phyloP scores from a whole-genome alignment of 345 rosid species.

The Hibiscus tridactylites region DNA sequence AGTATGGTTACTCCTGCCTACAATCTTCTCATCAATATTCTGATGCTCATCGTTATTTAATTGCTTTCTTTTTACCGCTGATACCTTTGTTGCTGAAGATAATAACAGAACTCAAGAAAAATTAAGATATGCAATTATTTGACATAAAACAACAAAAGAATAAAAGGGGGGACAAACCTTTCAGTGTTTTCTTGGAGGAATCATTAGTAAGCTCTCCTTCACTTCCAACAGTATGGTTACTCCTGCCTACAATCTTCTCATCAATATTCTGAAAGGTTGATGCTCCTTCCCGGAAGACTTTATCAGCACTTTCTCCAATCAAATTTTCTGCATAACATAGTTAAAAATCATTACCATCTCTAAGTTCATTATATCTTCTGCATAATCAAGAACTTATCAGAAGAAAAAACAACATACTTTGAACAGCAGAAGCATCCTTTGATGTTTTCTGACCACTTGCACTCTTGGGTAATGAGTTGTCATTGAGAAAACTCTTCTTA shows the following conservation, averaged over 20 bases:
- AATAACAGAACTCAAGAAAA: slow-evolving; percentile 14
- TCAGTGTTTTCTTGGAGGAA: slow-evolving; percentile 28
- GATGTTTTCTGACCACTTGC: slow-evolving; percentile 25
- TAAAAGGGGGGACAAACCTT: slow-evolving; percentile 15
- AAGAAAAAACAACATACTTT: slow-evolving; percentile 30
- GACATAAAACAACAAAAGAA: slow-evolving; percentile 1
- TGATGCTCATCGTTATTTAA: slow-evolving; percentile 7
- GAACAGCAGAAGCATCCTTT: slow-evolving; percentile 17
- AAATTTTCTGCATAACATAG: slow-evolving; percentile 27
- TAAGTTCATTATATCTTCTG: slow-evolving; percentile 5
- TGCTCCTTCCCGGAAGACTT: slow-evolving; percentile 26
- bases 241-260: slow-evolving; percentile 19
- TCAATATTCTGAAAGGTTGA: slow-evolving; percentile 11
- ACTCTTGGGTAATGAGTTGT: slow-evolving; percentile 25
- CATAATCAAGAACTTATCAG: neutral
- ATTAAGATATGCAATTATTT: neutral
- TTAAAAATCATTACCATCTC: slow-evolving; percentile 1
- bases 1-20: slow-evolving; percentile 14
- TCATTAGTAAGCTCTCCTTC: slow-evolving; percentile 22
- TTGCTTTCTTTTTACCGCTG: slow-evolving; percentile 46
- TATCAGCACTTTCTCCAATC: slow-evolving; percentile 22
- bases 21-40: slow-evolving; percentile 21
- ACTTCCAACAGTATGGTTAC: slow-evolving; percentile 19
- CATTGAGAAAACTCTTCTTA: slow-evolving; percentile 17
- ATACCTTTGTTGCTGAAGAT: slow-evolving; percentile 33